phyloP scores from a whole-genome alignment of 1,139 yeast genomes.

The Suhomyces chickasaworum region DNA sequence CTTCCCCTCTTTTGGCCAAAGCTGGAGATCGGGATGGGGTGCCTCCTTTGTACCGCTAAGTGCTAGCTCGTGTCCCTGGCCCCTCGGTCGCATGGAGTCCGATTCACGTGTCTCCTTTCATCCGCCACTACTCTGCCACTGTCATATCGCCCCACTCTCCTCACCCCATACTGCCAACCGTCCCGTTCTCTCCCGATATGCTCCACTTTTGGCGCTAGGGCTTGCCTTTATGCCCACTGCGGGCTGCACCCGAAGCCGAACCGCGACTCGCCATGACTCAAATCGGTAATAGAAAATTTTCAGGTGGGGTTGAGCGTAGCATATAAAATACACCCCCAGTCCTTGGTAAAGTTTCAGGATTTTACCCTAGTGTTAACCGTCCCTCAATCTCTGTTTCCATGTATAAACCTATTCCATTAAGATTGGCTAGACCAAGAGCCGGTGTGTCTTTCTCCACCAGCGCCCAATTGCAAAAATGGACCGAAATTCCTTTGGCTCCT shows the following conservation, averaged over 20 bases:
- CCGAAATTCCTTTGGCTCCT: slow-evolving; percentile 60
- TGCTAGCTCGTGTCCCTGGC: background rate
- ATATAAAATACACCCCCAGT: slow-evolving; percentile 3
- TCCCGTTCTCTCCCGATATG: background rate
- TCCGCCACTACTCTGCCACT: background rate
- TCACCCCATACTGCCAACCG: background rate
- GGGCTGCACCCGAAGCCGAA: background rate
- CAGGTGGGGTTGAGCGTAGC: slow-evolving; percentile 11
- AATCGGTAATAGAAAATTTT: slow-evolving; percentile 11
- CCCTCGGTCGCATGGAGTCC: slow-evolving; percentile 1
- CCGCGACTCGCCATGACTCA: slow-evolving; percentile 10
- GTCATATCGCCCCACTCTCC: background rate
- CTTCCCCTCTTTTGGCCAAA: no score
- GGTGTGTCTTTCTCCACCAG: slow-evolving; percentile 22
- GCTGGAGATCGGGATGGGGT: no score
- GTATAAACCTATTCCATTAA: slow-evolving; percentile 12
- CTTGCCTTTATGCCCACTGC: background rate
- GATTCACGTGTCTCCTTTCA: slow-evolving; percentile 1
- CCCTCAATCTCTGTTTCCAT: background rate
- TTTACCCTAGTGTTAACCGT: background rate
- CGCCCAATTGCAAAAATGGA: slow-evolving; percentile 33
- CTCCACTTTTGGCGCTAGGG: background rate
- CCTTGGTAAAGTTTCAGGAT: background rate
- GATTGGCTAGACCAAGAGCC: slow-evolving; percentile 13
- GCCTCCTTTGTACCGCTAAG: no score